Conservation (phyloP, 2,329 filamentous ascomycete species). For the Colletotrichum sp. region DNA sequence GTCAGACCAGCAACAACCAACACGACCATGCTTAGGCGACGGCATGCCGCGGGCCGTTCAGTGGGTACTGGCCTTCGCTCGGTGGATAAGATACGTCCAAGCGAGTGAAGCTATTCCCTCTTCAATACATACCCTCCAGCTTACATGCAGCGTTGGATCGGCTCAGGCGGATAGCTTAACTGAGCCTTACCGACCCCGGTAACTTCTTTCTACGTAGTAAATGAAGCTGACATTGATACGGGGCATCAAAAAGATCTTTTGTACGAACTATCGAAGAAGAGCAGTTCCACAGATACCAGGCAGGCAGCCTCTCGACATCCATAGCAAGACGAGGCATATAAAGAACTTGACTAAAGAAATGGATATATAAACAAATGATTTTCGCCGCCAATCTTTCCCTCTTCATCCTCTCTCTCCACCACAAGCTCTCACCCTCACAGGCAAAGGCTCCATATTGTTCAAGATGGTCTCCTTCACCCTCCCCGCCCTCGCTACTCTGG, state of each 20-base stretch:
- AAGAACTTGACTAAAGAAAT: not conserved
- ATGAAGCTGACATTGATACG: not conserved
- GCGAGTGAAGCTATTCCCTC: not conserved
- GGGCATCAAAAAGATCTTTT: not conserved
- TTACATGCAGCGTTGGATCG: not conserved
- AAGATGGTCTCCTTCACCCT: conserved; percentile 10
- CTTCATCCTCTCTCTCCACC: not conserved
- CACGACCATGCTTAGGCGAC: not conserved
- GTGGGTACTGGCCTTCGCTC: not conserved
- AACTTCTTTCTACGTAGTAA: not conserved
- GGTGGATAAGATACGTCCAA: not conserved
- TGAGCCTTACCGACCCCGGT: not conserved
- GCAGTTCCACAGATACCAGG: not conserved
- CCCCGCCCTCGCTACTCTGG: not conserved
- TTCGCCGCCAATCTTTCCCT: not conserved
- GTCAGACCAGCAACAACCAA: not conserved
- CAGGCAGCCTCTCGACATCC: fast-evolving
- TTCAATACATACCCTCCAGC: not conserved
- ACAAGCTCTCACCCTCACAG: fast-evolving
- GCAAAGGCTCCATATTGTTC: not conserved
- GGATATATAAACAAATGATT: not conserved
- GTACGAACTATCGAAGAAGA: not conserved
- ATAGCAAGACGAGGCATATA: fast-evolving
- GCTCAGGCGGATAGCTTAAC: not conserved
- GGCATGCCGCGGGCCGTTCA: not conserved